Base-by-base conservation (phyloP, 2,329 filamentous ascomycete genomes). In the Penicillium brasilianum region DNA sequence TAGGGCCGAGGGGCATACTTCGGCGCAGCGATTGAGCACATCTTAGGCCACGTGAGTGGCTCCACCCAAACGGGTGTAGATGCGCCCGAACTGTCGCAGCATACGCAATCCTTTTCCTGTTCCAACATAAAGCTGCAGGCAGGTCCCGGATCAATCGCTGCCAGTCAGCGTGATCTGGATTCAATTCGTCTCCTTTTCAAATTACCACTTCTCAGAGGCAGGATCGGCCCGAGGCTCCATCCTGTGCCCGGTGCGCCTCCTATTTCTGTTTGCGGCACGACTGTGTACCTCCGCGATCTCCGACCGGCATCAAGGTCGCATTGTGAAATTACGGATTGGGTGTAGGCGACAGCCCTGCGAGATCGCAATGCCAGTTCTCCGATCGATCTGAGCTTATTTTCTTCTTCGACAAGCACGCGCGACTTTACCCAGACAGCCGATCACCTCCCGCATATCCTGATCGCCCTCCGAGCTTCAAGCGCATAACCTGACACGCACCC, bases 31-130 rank as follows among this genome's bases (percentile, higher is more conserved):
- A 49, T 48, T n/a, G 44, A 48, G 25, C 36, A 28, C 37, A 39
- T 54, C 51, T 43, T 46, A 61, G 57, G 58, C 65, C 66, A 68
- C 66, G 66, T 68, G 65, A 67, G 60, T 16, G 60, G 60, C 51
- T 63, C 66, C 65, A 64, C 66, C 54, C 32, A 60, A 62, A 55
- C 48, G 57, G 48, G 46, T 32, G 52, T 55, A 57, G 46, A 61
- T 59, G 59, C 55, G 46, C 46, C 46, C n/a, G 20, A 28, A 32
- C 8, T 30, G 55, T 60, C 51, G 63, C 55, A 59, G 65, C 62
- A 63, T 66, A 63, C 65, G 65, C 65, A 66, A 65, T 56, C 62
- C 55, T 58, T 46, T 54, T 41, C 36, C 41, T 34, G 50, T 52
- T 48, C 14, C 32, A 46, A n/a, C 14, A 58, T 44, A 60, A 63